Conservation (phyloP, 1,139 yeast genomes). For the Yamadazyma spencermartinsiae region DNA sequence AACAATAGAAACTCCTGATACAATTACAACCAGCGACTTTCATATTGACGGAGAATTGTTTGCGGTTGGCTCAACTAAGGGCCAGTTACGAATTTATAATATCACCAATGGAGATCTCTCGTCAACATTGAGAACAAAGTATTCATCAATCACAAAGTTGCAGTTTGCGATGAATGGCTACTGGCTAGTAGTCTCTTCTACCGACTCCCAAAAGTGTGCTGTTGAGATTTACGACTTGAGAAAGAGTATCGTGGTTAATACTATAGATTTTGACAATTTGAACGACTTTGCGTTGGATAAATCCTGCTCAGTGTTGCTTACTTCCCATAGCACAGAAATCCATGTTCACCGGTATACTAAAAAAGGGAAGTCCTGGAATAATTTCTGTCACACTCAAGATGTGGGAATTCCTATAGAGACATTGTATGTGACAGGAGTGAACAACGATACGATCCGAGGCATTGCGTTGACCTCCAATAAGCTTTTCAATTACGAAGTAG, state of each 20-base stretch:
- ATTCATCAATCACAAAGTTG: conserved; percentile 34
- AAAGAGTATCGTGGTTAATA: conserved; percentile 37
- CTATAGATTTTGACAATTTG: conserved; percentile 21
- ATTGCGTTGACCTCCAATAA: not conserved
- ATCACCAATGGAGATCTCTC: conserved; percentile 40
- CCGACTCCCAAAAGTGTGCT: conserved; percentile 16
- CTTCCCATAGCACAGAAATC: conserved; percentile 10
- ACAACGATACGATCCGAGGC: not conserved
- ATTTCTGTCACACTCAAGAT: conserved; percentile 5
- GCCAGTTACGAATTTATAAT: conserved; percentile 44
- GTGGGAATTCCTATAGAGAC: not conserved
- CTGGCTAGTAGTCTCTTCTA: conserved; percentile 49
- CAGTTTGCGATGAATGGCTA: conserved; percentile 70
- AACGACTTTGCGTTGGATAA: conserved; percentile 43
- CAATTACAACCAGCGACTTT: conserved; percentile 36
- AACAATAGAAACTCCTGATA: conserved; percentile 11
- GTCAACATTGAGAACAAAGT: conserved; percentile 33
- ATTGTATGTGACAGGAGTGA: conserved; percentile 3
- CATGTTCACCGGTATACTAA: conserved; percentile 40
- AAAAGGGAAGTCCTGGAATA: conserved; percentile 45
- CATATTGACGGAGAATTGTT: conserved; percentile 70
- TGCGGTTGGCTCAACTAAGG: conserved; percentile 45
- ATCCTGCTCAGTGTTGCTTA: conserved; percentile 33
- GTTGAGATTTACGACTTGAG: conserved; percentile 61
- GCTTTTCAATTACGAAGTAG: not conserved